Base-by-base conservation (phyloP, 2,329 filamentous ascomycete genomes). In the Rachicladosporium sp. region DNA sequence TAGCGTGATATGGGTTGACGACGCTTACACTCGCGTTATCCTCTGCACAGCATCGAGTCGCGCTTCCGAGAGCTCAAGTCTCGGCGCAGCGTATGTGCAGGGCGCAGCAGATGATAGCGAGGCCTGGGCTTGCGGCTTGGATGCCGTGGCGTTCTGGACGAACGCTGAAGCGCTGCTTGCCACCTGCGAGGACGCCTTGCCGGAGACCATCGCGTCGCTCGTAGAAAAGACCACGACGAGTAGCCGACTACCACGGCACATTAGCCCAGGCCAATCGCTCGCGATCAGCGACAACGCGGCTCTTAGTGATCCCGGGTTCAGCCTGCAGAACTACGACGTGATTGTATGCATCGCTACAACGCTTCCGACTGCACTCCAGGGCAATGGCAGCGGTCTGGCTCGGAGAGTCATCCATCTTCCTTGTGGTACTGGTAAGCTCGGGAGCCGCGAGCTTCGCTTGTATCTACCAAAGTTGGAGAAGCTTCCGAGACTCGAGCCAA, bases 101-200 rank as follows among this genome's bases (percentile, higher is more conserved):
- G 91, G 91, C 37, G 89, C 89, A 1, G 91, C 82, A 2, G 91
- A 98, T 59, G 91, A 98, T 58, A 85, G 82, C 9, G 91, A 98
- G 66, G 85, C 84, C 50, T 98, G 91, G 91, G 81, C 87, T 1
- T 66, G 74, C 19, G 86, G 85, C 0, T 71, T 96, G 10, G 91
- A 83, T 1, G 76, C 89, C 0, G 58, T 66, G 0, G 46, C 89
- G 0, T 98, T 94, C 62, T 98, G 91, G 91, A 61, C 60, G 2
- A 68, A 94, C 50, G 66, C 65, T 32, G 65, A 73, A 0, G 31
- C 55, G 4, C 65, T 96, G 8, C 64, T 93, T 12, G 59, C 59
- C 0, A 72, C 79, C 0, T 53, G 71, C 0, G 88, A 95, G 52
- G 70, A 74, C 7, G 76, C 86, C 2, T 60, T 81, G 4, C 68